phyloP scores from a whole-genome alignment of 345 rosid species.

The Eucalyptus dawsonii region DNA sequence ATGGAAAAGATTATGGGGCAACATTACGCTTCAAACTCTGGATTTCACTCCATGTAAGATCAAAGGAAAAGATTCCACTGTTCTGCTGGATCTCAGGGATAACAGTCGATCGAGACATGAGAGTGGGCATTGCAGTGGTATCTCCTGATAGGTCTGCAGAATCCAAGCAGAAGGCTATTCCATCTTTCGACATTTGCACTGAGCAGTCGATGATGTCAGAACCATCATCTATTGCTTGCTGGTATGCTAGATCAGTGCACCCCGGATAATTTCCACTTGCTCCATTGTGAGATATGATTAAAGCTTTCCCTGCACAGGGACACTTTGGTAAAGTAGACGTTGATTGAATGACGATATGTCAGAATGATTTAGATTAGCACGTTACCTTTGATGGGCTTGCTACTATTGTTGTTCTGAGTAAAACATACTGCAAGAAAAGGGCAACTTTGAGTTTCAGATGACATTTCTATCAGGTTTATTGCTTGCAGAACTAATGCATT shows the following conservation, averaged over 20 bases:
- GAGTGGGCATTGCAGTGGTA: constrained; percentile 47
- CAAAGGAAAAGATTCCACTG: constrained; percentile 75
- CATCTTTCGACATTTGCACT: constrained; percentile 83
- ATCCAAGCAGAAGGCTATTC: constrained; percentile 64
- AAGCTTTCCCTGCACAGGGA: constrained; percentile 11
- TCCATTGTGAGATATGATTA: constrained; percentile 71
- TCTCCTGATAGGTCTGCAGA: constrained; percentile 43
- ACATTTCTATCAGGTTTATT: neutral
- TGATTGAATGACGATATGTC: neutral
- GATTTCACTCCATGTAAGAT: constrained; percentile 80
- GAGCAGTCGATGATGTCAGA: constrained; percentile 73
- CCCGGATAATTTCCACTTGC: constrained; percentile 84
- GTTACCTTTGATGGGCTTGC: constrained; percentile 22
- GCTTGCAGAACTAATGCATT: neutral
- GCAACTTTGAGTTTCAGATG: neutral
- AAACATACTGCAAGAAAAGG: constrained; percentile 49
- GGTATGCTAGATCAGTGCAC: constrained; percentile 73
- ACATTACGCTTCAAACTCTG: constrained; percentile 66
- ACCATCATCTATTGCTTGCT: constrained; percentile 68
- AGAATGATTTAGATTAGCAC: neutral
- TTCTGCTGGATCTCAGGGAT: constrained; percentile 54
- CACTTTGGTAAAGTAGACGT: neutral
- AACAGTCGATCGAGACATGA: constrained; percentile 34
- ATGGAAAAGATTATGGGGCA: neutral
- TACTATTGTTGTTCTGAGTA: constrained; percentile 9